These are phyloP conservation scores for Schoenoplectus tabernaemontani DNA, from an alignment of 202 grass and related monocot genomes.

Conservation along the genomic window DNA sequence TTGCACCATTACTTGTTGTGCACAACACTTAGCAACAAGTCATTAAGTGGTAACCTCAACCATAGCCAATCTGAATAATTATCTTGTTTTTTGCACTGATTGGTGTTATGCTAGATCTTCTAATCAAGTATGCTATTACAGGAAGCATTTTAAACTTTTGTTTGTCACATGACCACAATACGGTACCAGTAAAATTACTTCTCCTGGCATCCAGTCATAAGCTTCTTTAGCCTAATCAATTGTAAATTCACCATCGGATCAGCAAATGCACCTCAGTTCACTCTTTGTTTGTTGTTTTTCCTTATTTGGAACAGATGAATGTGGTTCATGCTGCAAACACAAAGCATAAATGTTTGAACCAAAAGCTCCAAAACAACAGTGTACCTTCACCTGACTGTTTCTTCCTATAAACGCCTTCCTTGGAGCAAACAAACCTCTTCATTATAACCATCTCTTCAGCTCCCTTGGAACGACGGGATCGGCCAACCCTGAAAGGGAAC, in stretches of 20 bases:
- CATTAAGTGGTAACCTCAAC: background rate
- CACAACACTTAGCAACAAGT: background rate
- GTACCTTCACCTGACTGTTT: constrained; percentile 29
- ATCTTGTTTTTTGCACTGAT: background rate
- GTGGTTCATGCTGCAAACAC: background rate
- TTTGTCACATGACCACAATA: background rate
- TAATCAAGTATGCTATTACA: background rate
- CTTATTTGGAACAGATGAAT: background rate
- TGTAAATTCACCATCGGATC: background rate
- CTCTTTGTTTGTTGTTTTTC: background rate
- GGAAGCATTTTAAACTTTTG: background rate
- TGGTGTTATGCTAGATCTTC: background rate
- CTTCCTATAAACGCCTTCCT: constrained; percentile 66
- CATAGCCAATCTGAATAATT: background rate
- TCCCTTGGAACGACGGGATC: constrained; percentile 60
- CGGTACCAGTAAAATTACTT: background rate
- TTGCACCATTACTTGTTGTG: background rate
- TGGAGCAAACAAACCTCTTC: constrained; percentile 93
- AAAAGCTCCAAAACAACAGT: background rate
- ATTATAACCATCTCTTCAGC: constrained; percentile 76
- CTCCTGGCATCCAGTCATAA: background rate
- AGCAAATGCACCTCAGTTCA: background rate
- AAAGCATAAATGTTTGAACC: background rate
- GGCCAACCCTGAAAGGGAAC: constrained; percentile 43
- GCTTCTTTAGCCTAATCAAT: background rate